Evolutionary conservation across 345 rosid species (phyloP), one percentile per base, ranked within the genome.

Genomic region (Eucalyptus polyanthemos): DNA sequence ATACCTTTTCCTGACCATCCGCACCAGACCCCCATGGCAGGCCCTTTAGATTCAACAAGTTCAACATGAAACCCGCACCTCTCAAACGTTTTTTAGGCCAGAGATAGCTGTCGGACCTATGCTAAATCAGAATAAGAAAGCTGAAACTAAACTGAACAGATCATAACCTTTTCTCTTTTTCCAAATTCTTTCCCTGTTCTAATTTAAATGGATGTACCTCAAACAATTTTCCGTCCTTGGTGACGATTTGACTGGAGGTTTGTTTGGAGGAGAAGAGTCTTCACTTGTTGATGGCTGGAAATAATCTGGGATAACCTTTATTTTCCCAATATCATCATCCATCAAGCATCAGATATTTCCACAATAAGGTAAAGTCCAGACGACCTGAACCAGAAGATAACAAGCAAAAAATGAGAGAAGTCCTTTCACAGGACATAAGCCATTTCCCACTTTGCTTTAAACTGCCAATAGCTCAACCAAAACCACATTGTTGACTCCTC

Each of bases 1-100:
- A 50, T 80, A 98, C 99, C 99, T 98, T 98, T 72, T 95, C 94
- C 94, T 93, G 96, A 80, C 96, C 96, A 90, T 92, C 93, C 6
- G 89, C 65, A 88, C 93, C 89, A 47, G 97, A 95, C 60, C 90
- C 90, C 99, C 99, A 97, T 19, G 97, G 96, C 76, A 97, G 92
- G 54, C 99, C 93, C 10, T 92, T 96, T 40, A 95, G 91, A 90
- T 93, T 94, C 93, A 98, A 95, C 89, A 96, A 17, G 87, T 95
- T 98, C 94, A 96, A 91, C 99, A 96, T 98, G 87, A 89, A 80
- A 80, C 95, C 96, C 45, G 96, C 96, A 88, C 92, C 92, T 90
- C 90, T 93, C 34, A 94, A 91, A 69, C 93, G 95, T 90, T 94
- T 92, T 22, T 91, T 91, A 90, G 92, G 58, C 92, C 95, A 93